Evolutionary conservation across 441 rosid species (phyloP).

Genomic region (Eutrema salsugineum): DNA sequence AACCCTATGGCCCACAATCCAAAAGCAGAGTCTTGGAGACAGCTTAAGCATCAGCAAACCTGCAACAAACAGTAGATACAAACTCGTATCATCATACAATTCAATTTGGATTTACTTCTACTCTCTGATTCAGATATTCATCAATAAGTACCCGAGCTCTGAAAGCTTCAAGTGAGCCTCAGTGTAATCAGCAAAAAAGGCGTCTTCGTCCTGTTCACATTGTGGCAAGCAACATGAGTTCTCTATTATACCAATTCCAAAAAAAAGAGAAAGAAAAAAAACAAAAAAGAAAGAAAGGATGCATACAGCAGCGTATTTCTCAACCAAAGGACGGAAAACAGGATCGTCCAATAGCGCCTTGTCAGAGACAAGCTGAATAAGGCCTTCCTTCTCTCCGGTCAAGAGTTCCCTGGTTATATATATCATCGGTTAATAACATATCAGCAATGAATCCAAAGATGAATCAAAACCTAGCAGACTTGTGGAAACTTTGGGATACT

Average conservation of each 20-base stretch:
- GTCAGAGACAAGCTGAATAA: constrained; percentile 73
- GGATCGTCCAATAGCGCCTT: constrained; percentile 76
- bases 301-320: constrained; percentile 79
- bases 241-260: background rate
- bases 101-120: background rate
- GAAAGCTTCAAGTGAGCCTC: constrained; percentile 88
- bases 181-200: constrained; percentile 71
- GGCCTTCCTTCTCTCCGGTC: constrained; percentile 83
- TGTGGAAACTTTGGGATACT: constrained; percentile 16
- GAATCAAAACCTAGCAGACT: background rate
- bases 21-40: constrained; percentile 5
- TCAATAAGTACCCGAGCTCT: constrained; percentile 74
- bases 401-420: constrained; percentile 59
- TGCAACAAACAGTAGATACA: constrained; percentile 6
- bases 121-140: background rate
- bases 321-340: constrained; percentile 76
- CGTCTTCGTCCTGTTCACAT: constrained; percentile 81
- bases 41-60: constrained; percentile 34
- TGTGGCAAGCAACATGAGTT: background rate
- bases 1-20: background rate
- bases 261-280: background rate
- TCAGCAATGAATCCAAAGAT: background rate
- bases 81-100: background rate
- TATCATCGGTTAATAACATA: background rate
- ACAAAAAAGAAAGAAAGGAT: background rate